Conservation (phyloP, 805 yeast genomes). For the Hanseniaspora taiwanica region DNA sequence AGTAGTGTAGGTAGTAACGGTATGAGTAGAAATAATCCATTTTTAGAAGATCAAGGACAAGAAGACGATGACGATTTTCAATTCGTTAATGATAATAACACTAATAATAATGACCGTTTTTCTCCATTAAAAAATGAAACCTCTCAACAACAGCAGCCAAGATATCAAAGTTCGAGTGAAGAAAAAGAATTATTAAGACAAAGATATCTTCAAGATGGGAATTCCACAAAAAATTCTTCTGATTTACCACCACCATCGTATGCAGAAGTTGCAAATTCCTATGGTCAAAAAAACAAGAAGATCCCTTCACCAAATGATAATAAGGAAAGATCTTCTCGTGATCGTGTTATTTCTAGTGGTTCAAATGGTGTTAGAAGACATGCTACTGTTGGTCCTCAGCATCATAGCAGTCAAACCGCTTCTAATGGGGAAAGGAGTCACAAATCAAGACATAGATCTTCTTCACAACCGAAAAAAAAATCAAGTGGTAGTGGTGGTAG, state of each 20-base stretch:
- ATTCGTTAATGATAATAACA: too few species aligned
- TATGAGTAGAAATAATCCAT: conserved; percentile 16
- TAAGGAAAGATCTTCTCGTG: conserved; percentile 11
- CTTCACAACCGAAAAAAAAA: conserved; percentile 26
- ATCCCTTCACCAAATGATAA: conserved; percentile 11
- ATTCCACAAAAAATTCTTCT: conserved; percentile 1
- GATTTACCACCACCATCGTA: conserved; percentile 46
- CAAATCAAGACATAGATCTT: conserved; percentile 7
- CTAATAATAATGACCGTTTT: not conserved
- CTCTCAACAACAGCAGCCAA: conserved; percentile 11
- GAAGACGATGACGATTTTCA: not conserved
- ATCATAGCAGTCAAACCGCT: conserved; percentile 8
- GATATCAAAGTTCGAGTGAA: conserved; percentile 24
- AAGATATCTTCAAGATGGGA: conserved; percentile 18
- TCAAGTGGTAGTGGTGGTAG: too few species aligned
- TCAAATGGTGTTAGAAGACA: too few species aligned
- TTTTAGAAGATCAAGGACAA: conserved; percentile 17
- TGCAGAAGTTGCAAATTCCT: conserved; percentile 45
- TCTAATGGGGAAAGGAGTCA: conserved; percentile 6
- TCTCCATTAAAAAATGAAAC: conserved; percentile 22
- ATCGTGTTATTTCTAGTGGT: too few species aligned
- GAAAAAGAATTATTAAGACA: conserved; percentile 20
- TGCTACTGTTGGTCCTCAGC: conserved; percentile 8
- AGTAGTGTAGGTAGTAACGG: conserved; percentile 4
- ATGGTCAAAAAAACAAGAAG: conserved; percentile 14